Conservation (phyloP, 1,284 basidiomycete species). For the Lignosus rhinocerotis region DNA sequence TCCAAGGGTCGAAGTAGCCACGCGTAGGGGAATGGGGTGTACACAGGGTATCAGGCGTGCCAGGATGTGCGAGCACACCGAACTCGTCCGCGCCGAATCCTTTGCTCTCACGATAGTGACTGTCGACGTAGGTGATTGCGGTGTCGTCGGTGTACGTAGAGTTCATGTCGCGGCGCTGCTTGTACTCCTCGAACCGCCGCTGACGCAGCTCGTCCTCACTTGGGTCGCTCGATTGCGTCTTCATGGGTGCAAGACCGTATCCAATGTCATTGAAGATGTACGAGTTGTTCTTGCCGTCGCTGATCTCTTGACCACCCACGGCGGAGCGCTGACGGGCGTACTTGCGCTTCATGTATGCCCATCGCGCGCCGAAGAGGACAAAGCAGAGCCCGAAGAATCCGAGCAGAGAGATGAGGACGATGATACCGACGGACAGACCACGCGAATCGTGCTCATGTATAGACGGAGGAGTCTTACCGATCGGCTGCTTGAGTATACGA, state of each 20-base stretch:
- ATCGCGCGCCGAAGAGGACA: constrained; percentile 53
- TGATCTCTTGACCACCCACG: constrained; percentile 9
- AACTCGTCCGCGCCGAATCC: constrained; percentile 29
- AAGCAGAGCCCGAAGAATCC: constrained; percentile 58
- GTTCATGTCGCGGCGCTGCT: constrained; percentile 22
- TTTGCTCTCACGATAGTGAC: constrained; percentile 13
- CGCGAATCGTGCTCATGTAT: constrained; percentile 15
- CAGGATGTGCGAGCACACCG: constrained; percentile 17
- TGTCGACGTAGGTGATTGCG: constrained; percentile 33
- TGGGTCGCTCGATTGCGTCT: constrained; percentile 23
- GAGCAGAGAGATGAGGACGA: constrained; percentile 57
- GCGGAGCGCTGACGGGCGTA: constrained; percentile 22
- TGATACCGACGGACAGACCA: constrained; percentile 55
- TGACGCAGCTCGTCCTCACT: constrained; percentile 35
- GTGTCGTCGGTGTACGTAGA: constrained; percentile 40
- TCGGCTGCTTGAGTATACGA: constrained; percentile 58
- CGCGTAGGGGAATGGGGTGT: not conserved
- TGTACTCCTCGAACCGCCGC: constrained; percentile 33
- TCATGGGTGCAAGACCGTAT: constrained; percentile 31
- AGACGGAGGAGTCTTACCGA: constrained; percentile 28
- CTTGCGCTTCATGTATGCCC: constrained; percentile 45
- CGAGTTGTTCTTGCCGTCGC: constrained; percentile 25
- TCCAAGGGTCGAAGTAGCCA: constrained; percentile 17
- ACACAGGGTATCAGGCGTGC: constrained; percentile 6
- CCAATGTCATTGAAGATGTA: constrained; percentile 21